Conservation (phyloP, 441 rosid genomes). For the Populus hybrid region DNA sequence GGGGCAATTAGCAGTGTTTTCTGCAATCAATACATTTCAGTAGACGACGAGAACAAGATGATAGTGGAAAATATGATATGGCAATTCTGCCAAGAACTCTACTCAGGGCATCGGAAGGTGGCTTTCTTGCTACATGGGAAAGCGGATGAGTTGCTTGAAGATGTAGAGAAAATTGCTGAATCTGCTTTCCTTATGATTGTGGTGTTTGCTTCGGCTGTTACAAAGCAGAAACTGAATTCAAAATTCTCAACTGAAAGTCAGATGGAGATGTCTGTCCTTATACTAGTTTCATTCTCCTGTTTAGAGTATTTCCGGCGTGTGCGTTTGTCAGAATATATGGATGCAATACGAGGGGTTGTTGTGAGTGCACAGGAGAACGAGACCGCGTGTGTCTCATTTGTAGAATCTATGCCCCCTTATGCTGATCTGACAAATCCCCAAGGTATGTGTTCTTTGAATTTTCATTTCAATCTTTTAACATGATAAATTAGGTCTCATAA, state of each 20-base stretch:
- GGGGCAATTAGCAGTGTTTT: conserved; percentile 71
- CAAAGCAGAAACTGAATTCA: conserved; percentile 57
- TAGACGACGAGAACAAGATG: conserved; percentile 55
- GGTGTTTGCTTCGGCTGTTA: conserved; percentile 69
- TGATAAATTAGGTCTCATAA: neutral
- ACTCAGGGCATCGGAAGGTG: conserved; percentile 61
- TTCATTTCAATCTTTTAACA: neutral
- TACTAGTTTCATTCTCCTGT: conserved; percentile 77
- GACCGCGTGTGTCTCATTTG: conserved; percentile 57
- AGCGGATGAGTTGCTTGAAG: conserved; percentile 50
- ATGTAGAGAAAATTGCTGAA: conserved; percentile 81
- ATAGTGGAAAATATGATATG: conserved; percentile 69
- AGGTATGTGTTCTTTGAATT: conserved; percentile 41
- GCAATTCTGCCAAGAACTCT: conserved; percentile 73
- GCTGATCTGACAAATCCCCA: conserved; percentile 55
- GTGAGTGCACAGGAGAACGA: conserved; percentile 73
- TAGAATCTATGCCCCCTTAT: conserved; percentile 78
- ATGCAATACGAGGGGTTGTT: conserved; percentile 70
- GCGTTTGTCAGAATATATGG: conserved; percentile 87
- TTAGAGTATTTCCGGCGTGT: conserved; percentile 26
- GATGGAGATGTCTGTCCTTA: conserved; percentile 63
- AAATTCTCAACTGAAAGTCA: conserved; percentile 46
- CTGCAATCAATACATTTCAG: conserved; percentile 71
- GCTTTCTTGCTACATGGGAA: conserved; percentile 59
- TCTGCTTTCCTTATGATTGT: conserved; percentile 94